Evolutionary conservation across 2,329 filamentous ascomycete species (phyloP), one percentile per base, ranked within the genome.

Genomic region (Scolecobasidium constrictum): DNA sequence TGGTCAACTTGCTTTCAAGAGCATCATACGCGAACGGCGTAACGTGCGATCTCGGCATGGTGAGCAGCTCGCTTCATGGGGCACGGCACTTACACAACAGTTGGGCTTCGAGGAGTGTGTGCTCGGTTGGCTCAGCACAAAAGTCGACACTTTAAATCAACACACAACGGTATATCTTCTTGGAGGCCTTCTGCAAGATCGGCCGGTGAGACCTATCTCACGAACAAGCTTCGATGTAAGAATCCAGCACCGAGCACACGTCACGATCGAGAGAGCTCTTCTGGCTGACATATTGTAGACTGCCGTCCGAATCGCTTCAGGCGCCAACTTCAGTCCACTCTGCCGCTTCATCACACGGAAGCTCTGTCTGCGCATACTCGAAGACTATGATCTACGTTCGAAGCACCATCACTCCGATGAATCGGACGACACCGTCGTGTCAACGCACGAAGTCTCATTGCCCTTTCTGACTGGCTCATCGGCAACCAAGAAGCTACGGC

Each of bases 1-100:
- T 47, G 68, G 68, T 3, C 55, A 52, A 11, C 52, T 68, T 0
- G 71, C 67, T 51, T 43, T n/a, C 19, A 40, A 35, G 36, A 40
- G 35, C 15, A 19, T 31, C 6, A 20, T 28, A 6, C 20, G 42
- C n/a, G 9, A 7, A 7, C 9, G 26, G n/a, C 9, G 9, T 7
- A 31, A 7, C 9, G 26, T 31, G 9, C 9, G 9, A 7, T 31
- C 26, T 9, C 9, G n/a, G 26, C 26, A 31, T 31, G 26, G 26
- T n/a, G 26, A 31, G 26, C n/a, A 9, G 26, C 26, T 31, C 26
- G 9, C 26, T n/a, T n/a, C n/a, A n/a, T n/a, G n/a, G n/a, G n/a
- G n/a, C n/a, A n/a, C n/a, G n/a, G n/a, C n/a, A n/a, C n/a, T n/a
- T n/a, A n/a, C n/a, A n/a, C n/a, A n/a, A n/a, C n/a, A n/a, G n/a